A percentile compares a stretch with the other conserved stretches of the same genome.
These are phyloP conservation scores for Leccinum subgranulosum DNA, from an alignment of 768 basidiomycete species.

Conservation along the genomic window DNA sequence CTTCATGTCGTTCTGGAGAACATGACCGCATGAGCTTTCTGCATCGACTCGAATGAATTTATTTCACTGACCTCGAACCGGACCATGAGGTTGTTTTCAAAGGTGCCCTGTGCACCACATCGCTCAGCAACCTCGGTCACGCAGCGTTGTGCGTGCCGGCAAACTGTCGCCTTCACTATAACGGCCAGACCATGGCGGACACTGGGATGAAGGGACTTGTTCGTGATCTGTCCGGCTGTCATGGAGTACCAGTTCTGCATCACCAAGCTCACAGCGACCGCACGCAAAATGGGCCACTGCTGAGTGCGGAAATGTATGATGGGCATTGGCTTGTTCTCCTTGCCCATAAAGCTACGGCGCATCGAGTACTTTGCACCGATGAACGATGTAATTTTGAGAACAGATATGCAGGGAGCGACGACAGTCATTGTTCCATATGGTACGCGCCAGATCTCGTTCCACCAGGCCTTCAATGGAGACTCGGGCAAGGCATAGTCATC, in stretches of 20 bases:
- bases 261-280: constrained; percentile 50
- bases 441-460: constrained; percentile 54
- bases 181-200: neutral
- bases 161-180: neutral
- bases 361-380: constrained; percentile 56
- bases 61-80: constrained; percentile 42
- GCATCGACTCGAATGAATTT: neutral
- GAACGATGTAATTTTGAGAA: constrained; percentile 49
- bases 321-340: constrained; percentile 39
- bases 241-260: constrained; percentile 46
- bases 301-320: constrained; percentile 66
- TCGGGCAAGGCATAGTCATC: constrained; percentile 38
- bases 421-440: constrained; percentile 51
- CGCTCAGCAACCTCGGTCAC: constrained; percentile 54
- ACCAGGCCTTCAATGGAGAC: constrained; percentile 48
- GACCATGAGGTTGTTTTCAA: constrained; percentile 61
- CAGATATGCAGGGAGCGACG: constrained; percentile 48
- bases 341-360: constrained; percentile 49
- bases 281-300: constrained; percentile 55
- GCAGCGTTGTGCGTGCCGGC: constrained; percentile 49
- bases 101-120: constrained; percentile 65
- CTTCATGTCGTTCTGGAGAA: constrained; percentile 36
- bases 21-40: neutral
- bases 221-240: constrained; percentile 19
- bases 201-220: neutral